These are phyloP conservation scores for Suillus clintonianus DNA, from an alignment of 768 basidiomycete species.

Conservation along the genomic window DNA sequence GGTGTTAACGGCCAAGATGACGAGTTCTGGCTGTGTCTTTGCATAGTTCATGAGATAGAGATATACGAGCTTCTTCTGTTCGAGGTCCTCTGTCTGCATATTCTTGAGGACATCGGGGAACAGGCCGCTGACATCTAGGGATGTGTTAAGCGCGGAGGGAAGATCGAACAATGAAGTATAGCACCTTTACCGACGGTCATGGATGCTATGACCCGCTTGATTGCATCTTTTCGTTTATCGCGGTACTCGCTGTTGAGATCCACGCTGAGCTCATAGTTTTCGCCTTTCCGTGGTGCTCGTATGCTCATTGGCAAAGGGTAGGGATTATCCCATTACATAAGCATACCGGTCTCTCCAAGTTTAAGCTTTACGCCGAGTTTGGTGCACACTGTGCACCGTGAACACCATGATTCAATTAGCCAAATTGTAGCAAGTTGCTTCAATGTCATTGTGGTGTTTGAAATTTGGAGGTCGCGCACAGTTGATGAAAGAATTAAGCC, in stretches of 20 bases:
- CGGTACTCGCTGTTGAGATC: constrained; percentile 97
- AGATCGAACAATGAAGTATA: constrained; percentile 15
- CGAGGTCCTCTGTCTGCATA: constrained; percentile 99
- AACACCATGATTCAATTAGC: too few species aligned
- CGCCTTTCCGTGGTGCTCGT: constrained; percentile 74
- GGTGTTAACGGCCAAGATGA: constrained; percentile 98
- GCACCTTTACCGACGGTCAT: constrained; percentile 99
- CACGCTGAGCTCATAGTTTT: constrained; percentile 95
- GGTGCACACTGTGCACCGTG: too few species aligned
- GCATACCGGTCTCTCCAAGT: not conserved
- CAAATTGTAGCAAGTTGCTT: too few species aligned
- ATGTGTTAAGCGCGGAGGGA: constrained; percentile 9
- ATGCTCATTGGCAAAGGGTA: constrained; percentile 37
- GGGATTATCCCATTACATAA: constrained; percentile 6
- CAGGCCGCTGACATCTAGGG: constrained; percentile 82
- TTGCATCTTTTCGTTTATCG: constrained; percentile 96
- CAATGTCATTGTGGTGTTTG: too few species aligned
- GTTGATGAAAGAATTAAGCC: too few species aligned
- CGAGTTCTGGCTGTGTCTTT: constrained; percentile 97
- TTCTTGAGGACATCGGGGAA: constrained; percentile 99
- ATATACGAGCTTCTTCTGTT: constrained; percentile 99
- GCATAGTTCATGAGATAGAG: constrained; percentile 99
- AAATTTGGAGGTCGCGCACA: too few species aligned
- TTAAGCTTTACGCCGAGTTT: too few species aligned
- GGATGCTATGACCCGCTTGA: constrained; percentile 95